Percentiles rank a stretch among this genome's conserved stretches.
Conservation (phyloP, 2,329 filamentous ascomycete species). For the Allantophomopsis cytisporea region DNA sequence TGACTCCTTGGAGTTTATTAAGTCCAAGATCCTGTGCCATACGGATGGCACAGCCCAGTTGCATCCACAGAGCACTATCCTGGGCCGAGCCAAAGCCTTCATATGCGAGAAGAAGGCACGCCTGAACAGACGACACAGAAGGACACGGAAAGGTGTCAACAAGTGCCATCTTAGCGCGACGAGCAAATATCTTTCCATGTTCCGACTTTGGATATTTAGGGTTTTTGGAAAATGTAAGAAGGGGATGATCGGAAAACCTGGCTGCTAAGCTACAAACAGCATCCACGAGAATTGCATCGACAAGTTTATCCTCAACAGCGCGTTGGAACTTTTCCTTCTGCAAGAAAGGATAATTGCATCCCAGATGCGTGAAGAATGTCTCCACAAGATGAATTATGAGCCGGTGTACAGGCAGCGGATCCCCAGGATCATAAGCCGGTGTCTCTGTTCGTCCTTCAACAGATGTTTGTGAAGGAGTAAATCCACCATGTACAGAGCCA, state of each 20-base stretch:
- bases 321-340: slow-evolving; percentile 58
- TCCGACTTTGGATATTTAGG: slow-evolving; percentile 43
- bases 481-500: slow-evolving; percentile 7
- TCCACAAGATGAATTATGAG: slow-evolving; percentile 67
- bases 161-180: slow-evolving; percentile 69
- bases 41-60: slow-evolving; percentile 73
- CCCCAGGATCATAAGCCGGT: slow-evolving; percentile 66
- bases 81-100: slow-evolving; percentile 81
- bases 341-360: slow-evolving; percentile 77
- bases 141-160: slow-evolving; percentile 76
- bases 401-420: slow-evolving; percentile 55
- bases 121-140: slow-evolving; percentile 71
- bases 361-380: slow-evolving; percentile 69
- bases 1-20: slow-evolving; percentile 67
- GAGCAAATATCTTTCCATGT: slow-evolving; percentile 65
- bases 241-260: slow-evolving; percentile 56
- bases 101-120: slow-evolving; percentile 72
- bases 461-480: slow-evolving; percentile 9
- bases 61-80: slow-evolving; percentile 90
- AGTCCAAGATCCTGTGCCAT: slow-evolving; percentile 71
- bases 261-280: slow-evolving; percentile 73
- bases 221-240: slow-evolving; percentile 34
- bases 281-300: slow-evolving; percentile 77
- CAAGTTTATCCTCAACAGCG: slow-evolving; percentile 67
- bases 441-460: slow-evolving; percentile 23